Evolutionary conservation across 352 stramenopile genomes (phyloP).

Genomic region (Globisporangium parvum): DNA sequence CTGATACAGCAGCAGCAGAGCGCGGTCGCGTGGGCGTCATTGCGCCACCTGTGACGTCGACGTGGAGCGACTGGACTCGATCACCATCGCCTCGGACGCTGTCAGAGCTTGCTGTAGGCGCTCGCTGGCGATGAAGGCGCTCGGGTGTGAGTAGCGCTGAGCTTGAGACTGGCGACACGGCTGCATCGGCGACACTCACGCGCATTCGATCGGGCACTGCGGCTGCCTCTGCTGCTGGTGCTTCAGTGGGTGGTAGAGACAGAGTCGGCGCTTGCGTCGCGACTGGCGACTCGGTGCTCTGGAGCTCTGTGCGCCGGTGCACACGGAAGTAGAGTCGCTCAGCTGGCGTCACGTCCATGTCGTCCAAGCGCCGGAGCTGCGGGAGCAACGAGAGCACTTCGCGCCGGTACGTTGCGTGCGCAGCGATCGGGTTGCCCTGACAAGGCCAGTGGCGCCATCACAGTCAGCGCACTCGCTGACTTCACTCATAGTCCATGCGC

Average conservation of each 20-base stretch:
- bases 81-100: not conserved
- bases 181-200: not conserved
- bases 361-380: conserved; percentile 43
- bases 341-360: conserved; percentile 28
- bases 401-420: conserved; percentile 27
- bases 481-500: no score
- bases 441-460: not conserved
- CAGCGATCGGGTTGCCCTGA: conserved; percentile 54
- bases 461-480: not conserved
- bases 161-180: conserved; percentile 9
- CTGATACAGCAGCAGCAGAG: not conserved
- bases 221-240: not conserved
- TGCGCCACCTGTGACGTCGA: conserved; percentile 5
- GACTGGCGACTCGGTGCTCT: conserved; percentile 4
- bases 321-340: conserved; percentile 46
- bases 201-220: not conserved
- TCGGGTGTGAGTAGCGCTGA: conserved; percentile 11
- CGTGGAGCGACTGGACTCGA: not conserved
- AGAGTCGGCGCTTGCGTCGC: not conserved
- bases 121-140: not conserved
- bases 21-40: conserved; percentile 3
- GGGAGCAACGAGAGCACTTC: conserved; percentile 55
- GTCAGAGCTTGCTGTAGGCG: not conserved
- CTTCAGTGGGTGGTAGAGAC: not conserved
- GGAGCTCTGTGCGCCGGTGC: conserved; percentile 35